Percentiles rank a stretch among this genome's conserved stretches.
Conservation (phyloP, 306 rosid genomes). For the Castanea sativa region DNA sequence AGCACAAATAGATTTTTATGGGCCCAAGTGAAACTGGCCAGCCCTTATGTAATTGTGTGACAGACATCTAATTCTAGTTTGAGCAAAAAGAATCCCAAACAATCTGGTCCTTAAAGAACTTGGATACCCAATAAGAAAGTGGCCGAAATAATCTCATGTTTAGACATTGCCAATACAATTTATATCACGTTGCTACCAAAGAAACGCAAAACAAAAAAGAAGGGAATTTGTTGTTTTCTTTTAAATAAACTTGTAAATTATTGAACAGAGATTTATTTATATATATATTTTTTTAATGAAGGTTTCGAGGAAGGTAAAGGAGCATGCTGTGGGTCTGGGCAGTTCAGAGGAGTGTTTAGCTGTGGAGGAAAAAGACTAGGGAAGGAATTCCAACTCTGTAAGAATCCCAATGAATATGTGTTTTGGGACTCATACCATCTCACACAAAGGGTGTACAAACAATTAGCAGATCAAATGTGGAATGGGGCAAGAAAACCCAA, state of each 20-base stretch:
- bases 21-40: background rate
- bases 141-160: no score
- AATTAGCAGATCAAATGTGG: slow-evolving; percentile 67
- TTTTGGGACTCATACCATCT: slow-evolving; percentile 90
- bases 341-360: slow-evolving; percentile 54
- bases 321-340: slow-evolving; percentile 88
- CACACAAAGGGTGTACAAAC: slow-evolving; percentile 64
- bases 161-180: no score
- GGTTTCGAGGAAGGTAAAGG: slow-evolving; percentile 71
- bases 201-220: no score
- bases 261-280: background rate
- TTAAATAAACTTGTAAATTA: background rate
- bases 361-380: slow-evolving; percentile 82
- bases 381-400: slow-evolving; percentile 55
- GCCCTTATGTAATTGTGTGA: no score
- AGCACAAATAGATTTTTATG: background rate
- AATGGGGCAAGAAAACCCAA: slow-evolving; percentile 16
- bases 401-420: slow-evolving; percentile 46
- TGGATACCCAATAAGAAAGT: no score
- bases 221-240: background rate
- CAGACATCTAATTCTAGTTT: no score
- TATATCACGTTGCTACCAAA: no score
- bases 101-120: no score
- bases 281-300: slow-evolving; percentile 15
- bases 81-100: no score